Base-by-base conservation (phyloP, 192 early-diverging fungal species). In the Podila horticola region DNA sequence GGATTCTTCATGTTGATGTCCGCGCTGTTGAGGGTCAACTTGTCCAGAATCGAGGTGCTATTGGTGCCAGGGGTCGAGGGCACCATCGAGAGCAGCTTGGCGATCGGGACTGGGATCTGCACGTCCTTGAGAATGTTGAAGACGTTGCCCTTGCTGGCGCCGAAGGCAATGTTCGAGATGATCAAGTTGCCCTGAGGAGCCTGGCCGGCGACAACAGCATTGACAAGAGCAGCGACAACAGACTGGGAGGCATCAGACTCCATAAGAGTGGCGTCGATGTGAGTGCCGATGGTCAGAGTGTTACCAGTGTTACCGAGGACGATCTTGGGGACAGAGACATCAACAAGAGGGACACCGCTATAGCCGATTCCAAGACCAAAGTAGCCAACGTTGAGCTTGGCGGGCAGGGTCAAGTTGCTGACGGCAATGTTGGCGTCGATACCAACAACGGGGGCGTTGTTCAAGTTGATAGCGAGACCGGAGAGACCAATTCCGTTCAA, bases 381-480 rank as follows among this genome's bases (percentile, higher is more conserved):
- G 31, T 62, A 70, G 28, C 68, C 68, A 22, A 70, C 59, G 45
- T 70, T 62, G 58, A 70, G 45, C 59, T 62, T 70, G 19, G 68
- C 68, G 26, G 68, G 68, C 20, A 70, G 68, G 17, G 68, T 62
- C 45, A 70, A 7, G 59, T 70, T 70, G 7, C 58, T 28, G 30
- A 70, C 45, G 59, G 59, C 59, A 34, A 61, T 61, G 59, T 61
- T 61, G 63, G 75, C 75, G 45, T 79, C 75, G 4, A 79, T 67
- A 28, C 70, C 69, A 41, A 79, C 62, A 24, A 72, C 75, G 49
- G 71, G 75, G 41, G 75, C 69, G 10, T 69, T 17, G 63, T 79
- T 79, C 65, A 79, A 59, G 61, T 79, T 69, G 55, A 79, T 36
- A 24, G 57, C 75, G 48, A 79, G 60, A 34, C 67, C 49, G 5